These are phyloP conservation scores for Mortierella sp. DNA, from an alignment of 371 early-diverging fungal genomes.

Conservation along the genomic window DNA sequence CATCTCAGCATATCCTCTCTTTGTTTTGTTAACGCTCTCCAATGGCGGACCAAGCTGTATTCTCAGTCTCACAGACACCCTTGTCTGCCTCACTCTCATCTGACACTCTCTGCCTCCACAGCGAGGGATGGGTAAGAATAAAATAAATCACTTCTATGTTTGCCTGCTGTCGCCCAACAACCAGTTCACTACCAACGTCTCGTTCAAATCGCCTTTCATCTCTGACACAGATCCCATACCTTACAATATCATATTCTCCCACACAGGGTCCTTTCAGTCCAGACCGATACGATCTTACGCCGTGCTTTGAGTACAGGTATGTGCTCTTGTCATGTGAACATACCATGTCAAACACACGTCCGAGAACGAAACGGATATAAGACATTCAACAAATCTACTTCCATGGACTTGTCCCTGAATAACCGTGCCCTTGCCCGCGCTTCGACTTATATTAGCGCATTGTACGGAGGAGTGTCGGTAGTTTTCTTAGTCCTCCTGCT, in stretches of 20 bases:
- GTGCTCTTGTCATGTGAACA: background rate
- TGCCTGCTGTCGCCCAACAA: too few relatives aligned
- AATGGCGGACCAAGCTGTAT: background rate
- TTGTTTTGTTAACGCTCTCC: background rate
- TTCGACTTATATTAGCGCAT: background rate
- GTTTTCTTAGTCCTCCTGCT: background rate
- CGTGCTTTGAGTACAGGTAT: slow-evolving; percentile 36
- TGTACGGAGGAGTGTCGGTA: slow-evolving; percentile 22
- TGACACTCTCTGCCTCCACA: slow-evolving; percentile 4
- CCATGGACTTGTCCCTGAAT: too few relatives aligned
- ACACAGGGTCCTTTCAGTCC: slow-evolving; percentile 27
- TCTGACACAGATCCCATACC: background rate
- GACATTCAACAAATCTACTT: background rate
- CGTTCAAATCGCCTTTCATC: background rate
- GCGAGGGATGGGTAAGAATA: slow-evolving; percentile 25
- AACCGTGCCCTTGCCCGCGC: background rate
- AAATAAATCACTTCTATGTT: background rate
- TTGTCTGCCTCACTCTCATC: background rate
- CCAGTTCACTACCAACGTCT: background rate
- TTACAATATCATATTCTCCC: too few relatives aligned
- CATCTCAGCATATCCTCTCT: background rate
- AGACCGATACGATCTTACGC: slow-evolving; percentile 27
- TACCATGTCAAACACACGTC: too few relatives aligned
- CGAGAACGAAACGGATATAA: background rate
- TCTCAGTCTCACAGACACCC: background rate